Evolutionary conservation across 768 basidiomycete genomes (phyloP), one percentile per base, ranked within the genome.

Genomic region (Suillus brevipes): DNA sequence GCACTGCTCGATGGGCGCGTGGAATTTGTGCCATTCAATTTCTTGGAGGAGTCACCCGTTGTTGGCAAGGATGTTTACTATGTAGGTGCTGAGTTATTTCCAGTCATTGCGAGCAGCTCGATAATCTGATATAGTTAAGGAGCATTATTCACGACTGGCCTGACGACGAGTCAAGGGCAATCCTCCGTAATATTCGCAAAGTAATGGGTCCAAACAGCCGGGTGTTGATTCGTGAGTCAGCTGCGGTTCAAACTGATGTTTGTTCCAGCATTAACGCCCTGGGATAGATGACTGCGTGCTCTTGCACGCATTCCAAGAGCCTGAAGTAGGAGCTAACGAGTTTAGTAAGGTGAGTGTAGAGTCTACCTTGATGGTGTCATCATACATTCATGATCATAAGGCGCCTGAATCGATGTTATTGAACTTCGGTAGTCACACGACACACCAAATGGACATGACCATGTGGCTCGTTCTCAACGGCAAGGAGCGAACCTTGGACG

Each of bases 381-480:
- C 13, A 1, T 65, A 59, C 2, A 65, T 59, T 36, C 66, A 65
- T 37, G 52, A 66, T 71, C 69, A 57, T 10, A 57, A 56, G 66
- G 83, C 81, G 0, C 84, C 83, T 0, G 77, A 79, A 61, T 83
- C 82, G 0, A 71, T 85, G 55, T 74, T 85, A 3, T 77, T 83
- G 49, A 6, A 47, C 45, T 47, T 47, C 45, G n/a, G 45, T 12
- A 47, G 10, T 47, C 45, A 47, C 45, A 47, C 45, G 6, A 1
- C 13, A 6, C 13, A 49, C 47, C 47, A 49, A 6, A 4, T 13
- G 2, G 47, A 49, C n/a, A 49, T 49, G 47, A 3, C 13, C 6
- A 49, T 49, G 47, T 49, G n/a, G 45, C 20, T 49, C 13, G 5
- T 49, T 23, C 0, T 6, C 6, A 49, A 49, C 23, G 12, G 10